Evolutionary conservation across 345 rosid genomes (phyloP).

Genomic region (Mangifera indica): DNA sequence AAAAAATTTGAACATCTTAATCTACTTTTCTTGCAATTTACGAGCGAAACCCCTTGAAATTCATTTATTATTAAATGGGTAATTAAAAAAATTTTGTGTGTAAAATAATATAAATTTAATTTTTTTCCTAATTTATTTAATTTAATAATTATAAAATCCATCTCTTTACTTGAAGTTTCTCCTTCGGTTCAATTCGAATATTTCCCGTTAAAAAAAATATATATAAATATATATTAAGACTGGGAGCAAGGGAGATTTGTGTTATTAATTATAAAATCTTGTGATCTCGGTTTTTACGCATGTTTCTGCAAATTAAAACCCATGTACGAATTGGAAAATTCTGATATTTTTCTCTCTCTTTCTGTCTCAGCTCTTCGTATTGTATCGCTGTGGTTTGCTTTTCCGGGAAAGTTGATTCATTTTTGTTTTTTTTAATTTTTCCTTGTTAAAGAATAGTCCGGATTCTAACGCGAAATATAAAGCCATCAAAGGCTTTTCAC

Average conservation of each 20-base stretch:
- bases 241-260: not conserved
- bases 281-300: no score
- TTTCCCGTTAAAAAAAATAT: no score
- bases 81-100: no score
- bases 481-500: conserved; percentile 8
- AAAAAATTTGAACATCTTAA: conserved; percentile 16
- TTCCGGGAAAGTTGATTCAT: conserved; percentile 24
- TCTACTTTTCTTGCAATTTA: conserved; percentile 5
- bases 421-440: conserved; percentile 14
- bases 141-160: no score
- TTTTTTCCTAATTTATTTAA: no score
- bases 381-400: conserved; percentile 16
- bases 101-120: no score
- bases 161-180: no score
- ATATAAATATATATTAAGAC: not conserved
- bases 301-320: no score
- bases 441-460: not conserved
- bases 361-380: not conserved
- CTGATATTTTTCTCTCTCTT: not conserved
- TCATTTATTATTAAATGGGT: not conserved
- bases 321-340: not conserved
- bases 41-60: conserved; percentile 12
- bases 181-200: no score
- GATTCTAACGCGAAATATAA: conserved; percentile 1
- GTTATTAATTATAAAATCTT: no score